Evolutionary conservation across 139 green algal genomes (phyloP).

Genomic region (Volvox africanus): DNA sequence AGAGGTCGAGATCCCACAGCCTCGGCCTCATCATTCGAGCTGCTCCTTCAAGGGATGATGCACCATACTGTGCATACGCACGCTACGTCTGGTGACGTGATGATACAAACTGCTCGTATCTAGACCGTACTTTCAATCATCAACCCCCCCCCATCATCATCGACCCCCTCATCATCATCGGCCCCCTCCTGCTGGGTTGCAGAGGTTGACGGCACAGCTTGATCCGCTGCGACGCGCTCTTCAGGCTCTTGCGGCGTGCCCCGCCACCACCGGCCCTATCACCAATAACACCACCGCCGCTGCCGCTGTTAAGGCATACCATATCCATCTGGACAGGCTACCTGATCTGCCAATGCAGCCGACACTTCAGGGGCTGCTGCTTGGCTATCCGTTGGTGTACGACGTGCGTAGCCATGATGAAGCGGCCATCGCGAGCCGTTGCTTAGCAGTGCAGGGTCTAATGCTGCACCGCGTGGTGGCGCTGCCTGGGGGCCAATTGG

Average conservation of each 20-base stretch:
- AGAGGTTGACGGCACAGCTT: not conserved
- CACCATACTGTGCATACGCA: no score
- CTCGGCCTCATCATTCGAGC: no score
- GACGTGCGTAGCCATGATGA: slow-evolving; percentile 43
- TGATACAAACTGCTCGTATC: no score
- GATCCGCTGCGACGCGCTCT: not conserved
- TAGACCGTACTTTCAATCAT: no score
- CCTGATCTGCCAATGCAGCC: slow-evolving; percentile 62
- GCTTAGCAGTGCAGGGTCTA: slow-evolving; percentile 37
- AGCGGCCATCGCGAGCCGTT: slow-evolving; percentile 32
- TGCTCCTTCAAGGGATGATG: no score
- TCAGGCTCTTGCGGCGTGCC: not conserved
- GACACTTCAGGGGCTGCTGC: slow-evolving; percentile 76
- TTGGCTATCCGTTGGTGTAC: slow-evolving; percentile 80
- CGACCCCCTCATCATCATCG: no score
- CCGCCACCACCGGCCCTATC: not conserved
- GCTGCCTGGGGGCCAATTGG: not conserved
- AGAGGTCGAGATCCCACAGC: no score
- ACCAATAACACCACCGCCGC: not conserved
- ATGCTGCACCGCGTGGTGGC: not conserved
- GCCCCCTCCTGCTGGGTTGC: no score
- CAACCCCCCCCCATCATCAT: no score
- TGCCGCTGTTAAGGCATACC: not conserved
- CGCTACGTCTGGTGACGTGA: no score
- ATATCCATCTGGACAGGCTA: slow-evolving; percentile 22